Evolutionary conservation across 192 early-diverging fungal species (phyloP), one percentile per base, ranked within the genome.

Genomic region (Mortierella alpina): DNA sequence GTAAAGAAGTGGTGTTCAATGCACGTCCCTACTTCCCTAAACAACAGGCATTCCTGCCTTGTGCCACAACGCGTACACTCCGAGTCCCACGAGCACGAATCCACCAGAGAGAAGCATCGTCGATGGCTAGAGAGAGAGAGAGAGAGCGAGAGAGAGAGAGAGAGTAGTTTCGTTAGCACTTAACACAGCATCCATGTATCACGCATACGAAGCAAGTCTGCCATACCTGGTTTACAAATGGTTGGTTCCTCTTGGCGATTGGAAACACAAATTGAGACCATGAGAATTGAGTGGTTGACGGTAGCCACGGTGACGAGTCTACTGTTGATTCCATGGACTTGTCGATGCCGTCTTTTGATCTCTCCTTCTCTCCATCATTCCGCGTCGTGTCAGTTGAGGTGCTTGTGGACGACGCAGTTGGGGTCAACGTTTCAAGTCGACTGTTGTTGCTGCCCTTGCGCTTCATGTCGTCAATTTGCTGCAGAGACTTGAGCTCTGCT

Each of bases 251-350:
- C 44, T 63, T 68, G 8, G 51, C 65, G 1, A 79, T 62, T 11
- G 75, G 75, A 17, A 79, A 79, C 10, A 70, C 75, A 23, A 79
- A 79, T 44, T 79, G 69, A 2, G 75, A 62, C 75, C 73, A 75
- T 44, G 59, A 75, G 39, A 75, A 75, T 10, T 52, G 31, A 31
- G 31, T 31, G 31, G 31, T 31, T 2, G 31, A 31, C 3, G 31
- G 31, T 3, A 31, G 31, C 31, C 31, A 31, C 31, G 31, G 31
- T 31, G 31, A 31, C 31, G 31, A 1, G 31, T 31, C 31, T 31
- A 3, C 31, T 31, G 31, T 31, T 31, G 31, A 31, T 31, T 31
- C 31, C 31, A 3, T 31, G 3, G 31, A 2, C 1, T 31, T 31
- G 31, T 31, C 31, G 31, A 31, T 31, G 3, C 31, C 31, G 31